phyloP scores from a whole-genome alignment of 768 basidiomycete genomes.

The Psilocybe azurescens region DNA sequence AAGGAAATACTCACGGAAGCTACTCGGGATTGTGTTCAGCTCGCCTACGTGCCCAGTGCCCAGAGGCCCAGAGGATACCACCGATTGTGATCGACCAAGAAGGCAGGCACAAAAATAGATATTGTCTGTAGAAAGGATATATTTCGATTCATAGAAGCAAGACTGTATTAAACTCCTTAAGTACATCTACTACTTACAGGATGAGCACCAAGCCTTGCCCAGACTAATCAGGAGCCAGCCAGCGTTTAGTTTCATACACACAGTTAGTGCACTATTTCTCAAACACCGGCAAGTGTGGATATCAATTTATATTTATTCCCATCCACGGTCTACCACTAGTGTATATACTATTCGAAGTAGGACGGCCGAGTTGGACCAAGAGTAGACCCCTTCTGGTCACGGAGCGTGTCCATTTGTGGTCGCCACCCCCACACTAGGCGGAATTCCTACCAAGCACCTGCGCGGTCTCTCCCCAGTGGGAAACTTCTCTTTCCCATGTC shows the following conservation, averaged over 20 bases:
- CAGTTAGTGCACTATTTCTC: conserved; percentile 9
- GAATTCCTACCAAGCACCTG: background rate
- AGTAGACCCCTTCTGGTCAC: background rate
- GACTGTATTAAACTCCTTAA: background rate
- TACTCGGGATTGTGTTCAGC: background rate
- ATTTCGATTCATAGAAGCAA: background rate
- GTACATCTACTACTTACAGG: background rate
- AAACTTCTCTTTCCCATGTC: conserved; percentile 6
- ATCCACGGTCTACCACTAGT: background rate
- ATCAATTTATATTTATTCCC: background rate
- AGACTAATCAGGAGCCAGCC: background rate
- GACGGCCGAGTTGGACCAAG: background rate
- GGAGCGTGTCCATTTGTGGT: background rate
- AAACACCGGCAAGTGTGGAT: conserved; percentile 14
- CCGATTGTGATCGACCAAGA: no score
- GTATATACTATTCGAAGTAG: background rate
- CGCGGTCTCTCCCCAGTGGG: background rate
- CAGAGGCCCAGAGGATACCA: background rate
- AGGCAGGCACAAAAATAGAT: no score
- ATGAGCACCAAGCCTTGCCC: background rate
- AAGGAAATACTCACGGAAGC: conserved; percentile 9
- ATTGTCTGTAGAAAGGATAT: no score
- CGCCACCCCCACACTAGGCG: background rate
- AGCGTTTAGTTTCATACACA: conserved; percentile 1
- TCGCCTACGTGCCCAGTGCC: background rate